These are phyloP conservation scores for Pyricularia sp. DNA, from an alignment of 2,329 filamentous ascomycete genomes.

Conservation along the genomic window DNA sequence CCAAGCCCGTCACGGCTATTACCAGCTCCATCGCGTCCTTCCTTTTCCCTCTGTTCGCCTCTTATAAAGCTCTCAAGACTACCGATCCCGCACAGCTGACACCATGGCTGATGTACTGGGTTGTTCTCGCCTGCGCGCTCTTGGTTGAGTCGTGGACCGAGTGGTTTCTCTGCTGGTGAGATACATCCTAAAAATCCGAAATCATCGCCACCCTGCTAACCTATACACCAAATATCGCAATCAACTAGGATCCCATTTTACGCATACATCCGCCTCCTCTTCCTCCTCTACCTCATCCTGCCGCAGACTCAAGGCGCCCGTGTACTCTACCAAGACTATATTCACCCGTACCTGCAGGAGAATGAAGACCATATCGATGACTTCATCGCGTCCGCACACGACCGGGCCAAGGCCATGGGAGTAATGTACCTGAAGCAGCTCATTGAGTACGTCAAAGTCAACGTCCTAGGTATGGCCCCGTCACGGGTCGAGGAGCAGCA, in stretches of 20 bases:
- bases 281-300: constrained; percentile 91
- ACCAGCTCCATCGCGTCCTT: constrained; percentile 75
- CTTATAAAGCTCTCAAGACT: constrained; percentile 94
- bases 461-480: constrained; percentile 69
- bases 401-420: constrained; percentile 66
- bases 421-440: constrained; percentile 64
- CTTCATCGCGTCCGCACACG: constrained; percentile 75
- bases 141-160: constrained; percentile 80
- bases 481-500: constrained; percentile 26
- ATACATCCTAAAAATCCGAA: not conserved
- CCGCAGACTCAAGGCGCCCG: constrained; percentile 93
- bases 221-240: not conserved
- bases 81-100: constrained; percentile 81
- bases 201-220: constrained; percentile 5
- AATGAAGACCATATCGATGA: constrained; percentile 87
- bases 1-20: not conserved
- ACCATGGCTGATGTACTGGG: constrained; percentile 99
- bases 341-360: constrained; percentile 79
- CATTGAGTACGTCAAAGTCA: constrained; percentile 64
- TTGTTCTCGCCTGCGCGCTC: constrained; percentile 73
- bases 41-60: constrained; percentile 91
- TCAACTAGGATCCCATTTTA: constrained; percentile 74
- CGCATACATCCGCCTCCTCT: constrained; percentile 76
- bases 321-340: constrained; percentile 71
- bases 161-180: constrained; percentile 75